These are phyloP conservation scores for Xylaria palmicola DNA, from an alignment of 495 filamentous ascomycete genomes.

Conservation along the genomic window DNA sequence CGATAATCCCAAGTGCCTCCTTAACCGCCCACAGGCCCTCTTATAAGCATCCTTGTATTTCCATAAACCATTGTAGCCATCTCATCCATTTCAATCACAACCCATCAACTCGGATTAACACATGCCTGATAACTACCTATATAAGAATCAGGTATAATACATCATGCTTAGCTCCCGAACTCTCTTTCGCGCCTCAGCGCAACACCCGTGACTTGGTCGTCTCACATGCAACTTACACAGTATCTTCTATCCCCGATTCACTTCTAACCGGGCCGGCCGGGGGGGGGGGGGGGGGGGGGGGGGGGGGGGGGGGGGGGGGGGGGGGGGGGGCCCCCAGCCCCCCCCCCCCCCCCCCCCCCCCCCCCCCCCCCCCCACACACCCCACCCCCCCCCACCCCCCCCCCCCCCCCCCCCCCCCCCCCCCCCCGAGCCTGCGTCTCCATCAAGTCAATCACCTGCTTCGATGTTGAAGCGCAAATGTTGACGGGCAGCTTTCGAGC, in stretches of 20 bases:
- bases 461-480: not conserved
- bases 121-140: not conserved
- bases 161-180: constrained; percentile 2
- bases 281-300: no score
- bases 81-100: not conserved
- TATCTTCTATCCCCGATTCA: not conserved
- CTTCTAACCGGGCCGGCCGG: no score
- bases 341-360: no score
- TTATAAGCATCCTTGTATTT: constrained; percentile 15
- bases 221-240: not conserved
- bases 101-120: not conserved
- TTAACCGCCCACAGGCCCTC: not conserved
- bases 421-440: not conserved
- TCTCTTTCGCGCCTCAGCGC: not conserved
- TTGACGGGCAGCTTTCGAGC: not conserved
- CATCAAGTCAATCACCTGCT: not conserved
- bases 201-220: not conserved
- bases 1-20: not conserved
- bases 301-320: no score
- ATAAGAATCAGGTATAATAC: not conserved
- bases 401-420: no score
- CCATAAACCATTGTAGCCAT: not conserved
- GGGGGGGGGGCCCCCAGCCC: no score
- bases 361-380: no score
- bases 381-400: no score